Conservation (phyloP, 768 basidiomycete species). For the Lactarius sanguifluus region DNA sequence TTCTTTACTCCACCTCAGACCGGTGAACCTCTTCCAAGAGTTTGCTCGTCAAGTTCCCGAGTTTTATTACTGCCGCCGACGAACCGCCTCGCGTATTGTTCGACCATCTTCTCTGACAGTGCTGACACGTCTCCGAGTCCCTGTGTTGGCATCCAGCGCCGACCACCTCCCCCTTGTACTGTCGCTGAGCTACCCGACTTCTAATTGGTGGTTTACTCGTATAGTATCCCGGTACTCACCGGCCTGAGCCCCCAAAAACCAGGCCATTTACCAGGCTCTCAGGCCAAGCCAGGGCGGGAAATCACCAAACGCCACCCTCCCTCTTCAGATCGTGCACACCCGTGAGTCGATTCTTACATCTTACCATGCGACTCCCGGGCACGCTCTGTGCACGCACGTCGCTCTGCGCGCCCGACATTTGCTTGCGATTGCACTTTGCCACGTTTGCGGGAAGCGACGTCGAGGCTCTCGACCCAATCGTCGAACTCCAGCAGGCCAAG, state of each 20-base stretch:
- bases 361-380: slow-evolving; percentile 43
- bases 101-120: slow-evolving; percentile 43
- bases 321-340: slow-evolving; percentile 31
- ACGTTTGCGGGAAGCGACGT: slow-evolving; percentile 45
- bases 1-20: no score
- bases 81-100: slow-evolving; percentile 39
- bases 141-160: slow-evolving; percentile 36
- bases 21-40: slow-evolving; percentile 25
- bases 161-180: slow-evolving; percentile 39
- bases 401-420: slow-evolving; percentile 40
- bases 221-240: slow-evolving; percentile 29
- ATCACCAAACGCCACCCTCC: not conserved
- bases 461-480: slow-evolving; percentile 43
- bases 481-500: slow-evolving; percentile 39
- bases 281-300: no score
- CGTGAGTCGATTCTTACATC: slow-evolving; percentile 33
- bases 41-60: slow-evolving; percentile 35
- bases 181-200: no score
- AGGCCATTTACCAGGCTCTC: no score
- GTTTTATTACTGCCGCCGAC: slow-evolving; percentile 3
- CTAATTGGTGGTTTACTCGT: slow-evolving; percentile 39
- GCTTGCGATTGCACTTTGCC: slow-evolving; percentile 46
- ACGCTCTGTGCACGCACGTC: slow-evolving; percentile 41
- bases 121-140: slow-evolving; percentile 33
- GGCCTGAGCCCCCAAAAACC: no score